Evolutionary conservation across 2,329 filamentous ascomycete species (phyloP), one percentile per base, ranked within the genome.

Genomic region (Phialophora verrucosa): DNA sequence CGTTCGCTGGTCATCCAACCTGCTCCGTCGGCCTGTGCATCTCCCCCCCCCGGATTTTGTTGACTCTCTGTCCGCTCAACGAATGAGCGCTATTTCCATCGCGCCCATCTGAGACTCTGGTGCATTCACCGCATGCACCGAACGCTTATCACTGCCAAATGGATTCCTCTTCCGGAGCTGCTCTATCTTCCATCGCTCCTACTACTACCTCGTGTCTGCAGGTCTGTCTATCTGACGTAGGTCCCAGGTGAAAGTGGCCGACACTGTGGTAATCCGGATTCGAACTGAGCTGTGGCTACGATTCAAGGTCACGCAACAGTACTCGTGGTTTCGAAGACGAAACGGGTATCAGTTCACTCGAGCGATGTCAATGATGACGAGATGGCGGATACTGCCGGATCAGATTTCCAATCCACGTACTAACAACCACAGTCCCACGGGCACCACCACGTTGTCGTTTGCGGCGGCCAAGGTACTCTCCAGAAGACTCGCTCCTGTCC

Each of bases 401-500:
- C 50, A 72, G 59, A 73, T 68, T 4, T 71, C 20, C 17, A 94
- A 78, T 23, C 91, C 92, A 78, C 94, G 91, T 47, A 97, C 93
- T 74, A 96, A 88, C 66, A 93, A 86, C 95, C 95, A 99, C 67
- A 99, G 80, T 59, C 96, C 88, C 64, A 99, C 88, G 3, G 95
- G 95, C 70, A 98, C 94, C 70, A 98, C 90, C 20, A 99, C 95
- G 82, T 99, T 99, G 83, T 99, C 95, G 78, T 99, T 99, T 32
- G 94, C 95, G 1, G 95, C 95, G 14, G 95, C 98, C 70, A 99
- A 81, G 55, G 97, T 94, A 29, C 95, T 93, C 81, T 99, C 95
- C 60, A 95, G 96, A 72, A 97, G 83, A 78, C 93, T 97, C 31
- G 93, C 92, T 65, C 93, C 87, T 50, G 85, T 84, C 6, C 91